Conservation (phyloP, 2,329 filamentous ascomycete species). For the Stagonosporopsis chrysanthemi region DNA sequence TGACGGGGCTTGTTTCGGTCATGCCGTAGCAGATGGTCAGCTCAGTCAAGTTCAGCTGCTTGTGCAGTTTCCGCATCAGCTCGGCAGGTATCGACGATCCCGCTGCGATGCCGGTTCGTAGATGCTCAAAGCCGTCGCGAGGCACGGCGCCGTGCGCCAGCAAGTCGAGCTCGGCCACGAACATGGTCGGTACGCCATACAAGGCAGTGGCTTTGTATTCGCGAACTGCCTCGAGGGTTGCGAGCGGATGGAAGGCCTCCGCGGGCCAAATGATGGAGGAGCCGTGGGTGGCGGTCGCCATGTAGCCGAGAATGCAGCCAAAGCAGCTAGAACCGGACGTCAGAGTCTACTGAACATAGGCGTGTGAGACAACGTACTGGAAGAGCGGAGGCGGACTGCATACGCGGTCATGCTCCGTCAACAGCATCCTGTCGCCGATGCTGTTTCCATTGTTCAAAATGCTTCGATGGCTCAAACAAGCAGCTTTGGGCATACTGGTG, state of each 20-base stretch:
- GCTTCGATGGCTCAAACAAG: constrained; percentile 82
- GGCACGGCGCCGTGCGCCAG: constrained; percentile 62
- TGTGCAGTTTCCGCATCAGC: constrained; percentile 79
- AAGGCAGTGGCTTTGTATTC: constrained; percentile 72
- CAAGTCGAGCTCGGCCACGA: constrained; percentile 83
- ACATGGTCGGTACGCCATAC: constrained; percentile 95
- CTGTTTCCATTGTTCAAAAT: constrained; percentile 92
- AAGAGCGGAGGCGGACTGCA: constrained; percentile 67
- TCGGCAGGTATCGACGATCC: constrained; percentile 84
- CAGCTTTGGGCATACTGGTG: constrained; percentile 88
- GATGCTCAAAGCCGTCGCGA: constrained; percentile 63
- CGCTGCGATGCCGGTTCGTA: constrained; percentile 91
- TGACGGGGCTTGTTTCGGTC: constrained; percentile 84
- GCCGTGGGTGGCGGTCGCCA: constrained; percentile 89
- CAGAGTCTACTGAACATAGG: background rate
- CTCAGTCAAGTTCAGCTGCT: constrained; percentile 76
- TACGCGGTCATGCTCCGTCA: constrained; percentile 74
- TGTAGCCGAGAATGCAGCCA: constrained; percentile 89
- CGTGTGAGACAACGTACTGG: constrained; percentile 44
- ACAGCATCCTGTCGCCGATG: constrained; percentile 84
- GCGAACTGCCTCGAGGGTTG: constrained; percentile 70
- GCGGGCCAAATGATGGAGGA: constrained; percentile 83
- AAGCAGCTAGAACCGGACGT: constrained; percentile 68
- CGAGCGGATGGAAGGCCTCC: constrained; percentile 83
- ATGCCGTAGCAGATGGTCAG: constrained; percentile 96